phyloP scores from a whole-genome alignment of 1,139 yeast genomes.

The Yamadazyma aaseri region DNA sequence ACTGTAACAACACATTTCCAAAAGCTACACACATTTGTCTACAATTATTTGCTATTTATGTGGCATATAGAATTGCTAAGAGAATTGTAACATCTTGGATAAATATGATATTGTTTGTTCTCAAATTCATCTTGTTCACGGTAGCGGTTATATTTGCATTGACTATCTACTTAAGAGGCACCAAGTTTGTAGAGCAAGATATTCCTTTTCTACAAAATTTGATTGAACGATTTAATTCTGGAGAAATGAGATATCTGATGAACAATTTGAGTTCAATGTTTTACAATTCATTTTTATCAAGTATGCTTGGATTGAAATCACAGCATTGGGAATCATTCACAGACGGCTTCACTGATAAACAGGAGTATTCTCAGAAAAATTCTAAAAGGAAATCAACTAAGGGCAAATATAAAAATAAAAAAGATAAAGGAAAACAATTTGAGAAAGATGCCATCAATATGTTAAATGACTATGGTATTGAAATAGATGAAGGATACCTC shows the following conservation, averaged over 20 bases:
- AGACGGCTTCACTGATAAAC: not conserved
- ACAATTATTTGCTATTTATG: slow-evolving; percentile 10
- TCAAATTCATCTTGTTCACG: slow-evolving; percentile 20
- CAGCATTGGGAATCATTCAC: too few species aligned
- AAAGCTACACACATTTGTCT: slow-evolving; percentile 7
- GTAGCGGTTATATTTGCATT: slow-evolving; percentile 13
- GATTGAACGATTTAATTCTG: not conserved
- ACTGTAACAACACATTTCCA: slow-evolving; percentile 11
- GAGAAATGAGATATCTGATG: not conserved
- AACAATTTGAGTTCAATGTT: not conserved
- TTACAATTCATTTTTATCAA: not conserved
- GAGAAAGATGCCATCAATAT: slow-evolving; percentile 15
- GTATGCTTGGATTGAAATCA: not conserved
- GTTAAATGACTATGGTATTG: slow-evolving; percentile 17
- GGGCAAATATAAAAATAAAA: not conserved
- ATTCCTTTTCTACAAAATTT: slow-evolving; percentile 10
- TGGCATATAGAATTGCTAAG: slow-evolving; percentile 10
- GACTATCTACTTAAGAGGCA: slow-evolving; percentile 21
- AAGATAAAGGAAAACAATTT: slow-evolving; percentile 8
- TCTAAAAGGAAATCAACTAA: not conserved
- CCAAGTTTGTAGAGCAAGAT: slow-evolving; percentile 20
- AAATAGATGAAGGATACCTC: slow-evolving; percentile 16
- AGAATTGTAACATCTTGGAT: slow-evolving; percentile 22
- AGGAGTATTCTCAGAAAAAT: not conserved
- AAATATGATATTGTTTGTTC: slow-evolving; percentile 18